Base-by-base conservation (phyloP, 805 yeast genomes). In the Ogataea trehaloabstinens region DNA sequence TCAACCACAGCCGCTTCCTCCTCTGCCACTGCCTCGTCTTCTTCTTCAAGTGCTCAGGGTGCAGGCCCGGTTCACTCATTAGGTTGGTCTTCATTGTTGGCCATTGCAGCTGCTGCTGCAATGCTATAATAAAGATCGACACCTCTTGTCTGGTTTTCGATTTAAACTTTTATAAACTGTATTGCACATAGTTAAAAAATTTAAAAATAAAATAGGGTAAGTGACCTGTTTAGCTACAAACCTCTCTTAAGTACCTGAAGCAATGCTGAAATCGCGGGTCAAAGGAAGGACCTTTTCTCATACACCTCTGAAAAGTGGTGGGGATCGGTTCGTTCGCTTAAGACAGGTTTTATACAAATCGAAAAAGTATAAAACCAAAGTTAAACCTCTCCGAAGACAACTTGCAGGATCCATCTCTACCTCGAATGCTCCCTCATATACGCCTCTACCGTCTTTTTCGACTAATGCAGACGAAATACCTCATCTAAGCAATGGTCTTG, bases 401-500 rank as follows among this genome's bases (percentile, higher is more conserved):
- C 30, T 27, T 7, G 13, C 7, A 8, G 30, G 30, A 11, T 11
- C 30, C 8, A 17, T 21, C 8, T 13, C 17, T 11, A 32, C 35
- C 19, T 12, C 16, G 17, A 21, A 21, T 18, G 17, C 24, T 6
- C 39, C 40, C 2, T 8, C 21, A 19, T 60, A 58, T 30, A 28
- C n/a, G 7, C 51, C 63, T 6, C 25, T 61, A 10, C 29, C 28
- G 2, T 24, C 46, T 16, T 46, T 27, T 32, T 44, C 41, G 29
- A 43, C 51, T 16, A 34, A 45, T 2, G 16, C 15, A 3, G 31
- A 37, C 0, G 28, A 52, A 38, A 37, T 82, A 36, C 90, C 96
- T 0, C 55, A 48, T 13, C 62, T 91, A 27, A 74, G 79, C 7
- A 88, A 85, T 51, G 74, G 73, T 35, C 69, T 93, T 15, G 82